These are phyloP conservation scores for Hericium coralloides DNA, from an alignment of 768 basidiomycete genomes.

Conservation along the genomic window DNA sequence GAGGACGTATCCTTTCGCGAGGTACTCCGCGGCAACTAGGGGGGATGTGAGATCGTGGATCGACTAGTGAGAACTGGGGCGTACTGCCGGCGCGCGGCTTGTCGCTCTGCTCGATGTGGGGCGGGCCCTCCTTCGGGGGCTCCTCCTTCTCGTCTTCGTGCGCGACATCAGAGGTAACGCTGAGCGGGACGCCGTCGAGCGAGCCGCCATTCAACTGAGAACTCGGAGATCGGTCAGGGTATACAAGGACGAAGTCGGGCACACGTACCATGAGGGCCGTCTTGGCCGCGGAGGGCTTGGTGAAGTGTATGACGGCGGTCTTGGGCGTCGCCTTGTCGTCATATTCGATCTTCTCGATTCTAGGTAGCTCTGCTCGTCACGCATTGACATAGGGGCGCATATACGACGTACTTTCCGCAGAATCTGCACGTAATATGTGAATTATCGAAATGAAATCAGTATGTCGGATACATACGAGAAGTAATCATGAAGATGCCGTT, in stretches of 20 bases:
- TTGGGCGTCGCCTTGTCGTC: constrained; percentile 31
- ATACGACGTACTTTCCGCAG: constrained; percentile 64
- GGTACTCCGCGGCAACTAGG: constrained; percentile 84
- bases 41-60: neutral
- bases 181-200: constrained; percentile 62
- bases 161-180: constrained; percentile 60
- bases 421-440: constrained; percentile 38
- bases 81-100: constrained; percentile 84
- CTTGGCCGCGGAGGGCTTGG: constrained; percentile 75
- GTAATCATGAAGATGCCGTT: constrained; percentile 66
- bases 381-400: neutral
- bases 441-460: neutral
- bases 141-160: constrained; percentile 45
- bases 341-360: constrained; percentile 60
- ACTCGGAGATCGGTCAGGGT: neutral
- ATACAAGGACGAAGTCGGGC: neutral
- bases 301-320: constrained; percentile 71
- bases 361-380: constrained; percentile 22
- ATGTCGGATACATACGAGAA: constrained; percentile 52
- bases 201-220: constrained; percentile 64
- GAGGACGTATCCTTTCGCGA: constrained; percentile 82
- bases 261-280: constrained; percentile 70
- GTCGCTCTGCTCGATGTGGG: constrained; percentile 68
- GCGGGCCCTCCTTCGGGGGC: constrained; percentile 25
- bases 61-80: neutral